Conservation (phyloP, 768 basidiomycete genomes). For the Trametes gibbosa region DNA sequence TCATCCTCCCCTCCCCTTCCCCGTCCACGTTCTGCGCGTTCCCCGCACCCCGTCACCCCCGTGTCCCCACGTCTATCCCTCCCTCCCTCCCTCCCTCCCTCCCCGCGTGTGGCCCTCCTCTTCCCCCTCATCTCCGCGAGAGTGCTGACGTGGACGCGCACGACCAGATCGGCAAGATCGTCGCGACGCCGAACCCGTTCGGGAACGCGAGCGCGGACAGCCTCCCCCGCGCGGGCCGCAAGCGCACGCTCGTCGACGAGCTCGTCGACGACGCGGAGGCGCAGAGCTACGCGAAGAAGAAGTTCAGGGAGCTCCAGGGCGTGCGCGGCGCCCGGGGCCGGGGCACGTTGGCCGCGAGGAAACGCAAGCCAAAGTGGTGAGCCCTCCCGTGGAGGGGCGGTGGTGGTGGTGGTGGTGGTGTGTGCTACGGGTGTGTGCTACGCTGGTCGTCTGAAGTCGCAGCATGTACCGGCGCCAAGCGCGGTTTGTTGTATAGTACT, state of each 20-base stretch:
- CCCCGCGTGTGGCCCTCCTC: conserved; percentile 26
- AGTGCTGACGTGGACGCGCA: background rate
- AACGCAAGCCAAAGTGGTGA: conserved; percentile 70
- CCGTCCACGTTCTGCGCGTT: background rate
- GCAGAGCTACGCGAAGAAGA: conserved; percentile 85
- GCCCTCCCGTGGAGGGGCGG: background rate
- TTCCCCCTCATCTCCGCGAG: background rate
- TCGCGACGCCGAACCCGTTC: conserved; percentile 70
- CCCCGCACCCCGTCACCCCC: background rate
- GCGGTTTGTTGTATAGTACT: no score
- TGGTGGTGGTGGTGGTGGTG: background rate
- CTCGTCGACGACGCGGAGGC: conserved; percentile 86
- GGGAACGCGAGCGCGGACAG: conserved; percentile 68
- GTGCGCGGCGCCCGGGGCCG: conserved; percentile 67
- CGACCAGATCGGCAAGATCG: conserved; percentile 72
- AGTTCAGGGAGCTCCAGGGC: conserved; percentile 76
- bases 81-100: background rate
- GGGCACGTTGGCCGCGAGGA: conserved; percentile 66
- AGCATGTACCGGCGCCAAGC: no score
- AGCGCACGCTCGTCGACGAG: conserved; percentile 85
- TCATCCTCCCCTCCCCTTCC: conserved; percentile 13
- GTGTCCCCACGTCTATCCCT: background rate
- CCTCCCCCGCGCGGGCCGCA: conserved; percentile 64
- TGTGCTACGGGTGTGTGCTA: no score
- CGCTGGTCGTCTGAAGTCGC: no score